phyloP scores from a whole-genome alignment of 1,284 basidiomycete species.

The Wolfiporia cocos region DNA sequence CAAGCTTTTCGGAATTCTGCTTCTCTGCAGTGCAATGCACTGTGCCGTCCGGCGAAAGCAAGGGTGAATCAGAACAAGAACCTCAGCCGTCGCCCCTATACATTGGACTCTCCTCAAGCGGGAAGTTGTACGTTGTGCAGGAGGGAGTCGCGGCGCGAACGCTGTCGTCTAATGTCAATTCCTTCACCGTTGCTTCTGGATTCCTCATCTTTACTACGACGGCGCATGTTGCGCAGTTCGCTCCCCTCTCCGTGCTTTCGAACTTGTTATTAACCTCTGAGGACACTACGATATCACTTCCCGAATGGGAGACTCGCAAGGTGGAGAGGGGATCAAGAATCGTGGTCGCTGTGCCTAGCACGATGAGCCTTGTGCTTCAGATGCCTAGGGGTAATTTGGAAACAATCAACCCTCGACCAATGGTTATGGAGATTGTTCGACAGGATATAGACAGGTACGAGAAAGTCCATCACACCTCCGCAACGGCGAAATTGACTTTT shows the following conservation, averaged over 20 bases:
- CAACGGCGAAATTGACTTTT: conserved; percentile 2
- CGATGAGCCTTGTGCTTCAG: conserved; percentile 90
- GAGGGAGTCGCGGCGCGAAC: conserved; percentile 17
- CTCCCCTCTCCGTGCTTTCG: conserved; percentile 42
- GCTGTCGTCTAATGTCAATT: conserved; percentile 65
- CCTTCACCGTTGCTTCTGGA: conserved; percentile 74
- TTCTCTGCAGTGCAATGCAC: conserved; percentile 27
- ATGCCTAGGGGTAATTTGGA: conserved; percentile 98
- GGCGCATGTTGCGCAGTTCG: conserved; percentile 79
- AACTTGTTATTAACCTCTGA: conserved; percentile 19
- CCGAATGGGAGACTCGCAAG: conserved; percentile 65
- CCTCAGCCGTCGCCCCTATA: conserved; percentile 30
- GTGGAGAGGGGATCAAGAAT: conserved; percentile 87
- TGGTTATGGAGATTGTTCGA: conserved; percentile 82
- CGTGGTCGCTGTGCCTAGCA: conserved; percentile 78
- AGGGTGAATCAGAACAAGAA: conserved; percentile 9
- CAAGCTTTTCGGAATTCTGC: conserved; percentile 58
- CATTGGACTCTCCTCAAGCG: conserved; percentile 62
- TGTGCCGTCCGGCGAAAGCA: conserved; percentile 11
- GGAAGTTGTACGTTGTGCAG: conserved; percentile 52
- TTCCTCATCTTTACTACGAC: conserved; percentile 88
- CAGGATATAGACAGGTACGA: conserved; percentile 70
- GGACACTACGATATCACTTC: conserved; percentile 23
- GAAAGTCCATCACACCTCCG: conserved; percentile 1
- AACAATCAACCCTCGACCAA: conserved; percentile 88